These are phyloP conservation scores for Buxus sempervirens DNA, from an alignment of 164 flowering plant species.

Conservation along the genomic window DNA sequence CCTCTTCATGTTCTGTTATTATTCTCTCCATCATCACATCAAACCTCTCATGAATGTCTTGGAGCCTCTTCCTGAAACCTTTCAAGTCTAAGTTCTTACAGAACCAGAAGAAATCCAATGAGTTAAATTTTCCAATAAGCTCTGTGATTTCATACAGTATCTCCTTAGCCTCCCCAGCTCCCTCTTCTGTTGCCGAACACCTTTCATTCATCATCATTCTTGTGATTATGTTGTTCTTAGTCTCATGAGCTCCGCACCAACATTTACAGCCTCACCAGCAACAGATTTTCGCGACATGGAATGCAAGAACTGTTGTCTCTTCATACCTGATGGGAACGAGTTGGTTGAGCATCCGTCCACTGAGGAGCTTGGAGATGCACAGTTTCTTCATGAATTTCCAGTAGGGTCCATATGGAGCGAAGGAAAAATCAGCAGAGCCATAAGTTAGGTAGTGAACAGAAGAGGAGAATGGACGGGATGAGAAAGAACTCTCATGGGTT, in stretches of 20 bases:
- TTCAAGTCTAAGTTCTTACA: constrained; percentile 29
- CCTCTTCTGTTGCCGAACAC: constrained; percentile 23
- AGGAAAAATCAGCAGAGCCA: too few relatives aligned
- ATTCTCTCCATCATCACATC: constrained; percentile 10
- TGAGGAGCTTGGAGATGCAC: constrained; percentile 42
- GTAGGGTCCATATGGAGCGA: too few relatives aligned
- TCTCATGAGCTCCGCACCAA: constrained; percentile 20
- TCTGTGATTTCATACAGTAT: constrained; percentile 26
- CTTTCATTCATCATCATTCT: constrained; percentile 31
- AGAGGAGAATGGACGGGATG: too few relatives aligned
- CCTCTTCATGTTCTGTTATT: constrained; percentile 22
- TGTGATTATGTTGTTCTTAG: constrained; percentile 26
- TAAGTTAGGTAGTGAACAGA: too few relatives aligned
- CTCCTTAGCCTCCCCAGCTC: constrained; percentile 27
- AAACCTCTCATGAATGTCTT: neutral
- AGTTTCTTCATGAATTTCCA: too few relatives aligned
- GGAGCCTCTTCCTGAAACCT: constrained; percentile 15
- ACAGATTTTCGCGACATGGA: constrained; percentile 9
- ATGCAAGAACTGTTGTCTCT: constrained; percentile 19
- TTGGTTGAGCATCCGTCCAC: constrained; percentile 18
- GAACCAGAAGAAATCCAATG: constrained; percentile 26
- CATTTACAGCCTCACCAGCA: constrained; percentile 15
- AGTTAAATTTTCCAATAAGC: constrained; percentile 22
- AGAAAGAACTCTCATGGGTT: too few relatives aligned
- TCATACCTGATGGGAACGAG: neutral